Evolutionary conservation across 2,329 filamentous ascomycete species (phyloP), one percentile per base, ranked within the genome.

Genomic region (Colletotrichum sp.): DNA sequence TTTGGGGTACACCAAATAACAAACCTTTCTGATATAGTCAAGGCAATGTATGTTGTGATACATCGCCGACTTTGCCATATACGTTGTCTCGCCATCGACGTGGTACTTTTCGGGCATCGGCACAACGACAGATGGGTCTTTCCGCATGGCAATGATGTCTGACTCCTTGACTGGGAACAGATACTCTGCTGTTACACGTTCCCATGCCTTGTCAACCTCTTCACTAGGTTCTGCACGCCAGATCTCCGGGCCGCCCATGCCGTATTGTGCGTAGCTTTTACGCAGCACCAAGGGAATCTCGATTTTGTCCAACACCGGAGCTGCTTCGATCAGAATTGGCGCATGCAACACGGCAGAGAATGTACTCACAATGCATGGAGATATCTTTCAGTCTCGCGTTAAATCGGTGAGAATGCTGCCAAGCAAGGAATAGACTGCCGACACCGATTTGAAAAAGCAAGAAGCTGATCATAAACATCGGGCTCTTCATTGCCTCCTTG

Each of bases 201-300:
- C 69, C 69, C 69, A 72, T 15, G 69, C 69, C 24, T 72, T 72
- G 52, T 72, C 69, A 15, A 72, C 69, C n/a, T 72, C 69, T 21
- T 72, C 69, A 7, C 62, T 72, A 24, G 69, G 69, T 24, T 72
- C 49, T 9, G 44, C 69, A 6, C 69, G 62, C 69, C 69, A 72
- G 21, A 72, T 72, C 13, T 72, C 69, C 13, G 49, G 69, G 2
- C 69, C 62, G 26, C 69, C 69, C 69, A 67, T 72, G 9, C 69
- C 62, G 8, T 72, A 72, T 15, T 72, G 62, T 16, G 69, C 69
- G 15, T 59, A 72, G 26, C 69, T 72, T 49, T 72, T 72, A 9
- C 69, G 69, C 16, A 59, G 6, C 5, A 67, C 69, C 62, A 72
- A 21, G n/a, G 69, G 69, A 30, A 67, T 15, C 4, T 67, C 49